Base-by-base conservation (phyloP, 2,329 filamentous ascomycete species). In the Huntiella omanensis region DNA sequence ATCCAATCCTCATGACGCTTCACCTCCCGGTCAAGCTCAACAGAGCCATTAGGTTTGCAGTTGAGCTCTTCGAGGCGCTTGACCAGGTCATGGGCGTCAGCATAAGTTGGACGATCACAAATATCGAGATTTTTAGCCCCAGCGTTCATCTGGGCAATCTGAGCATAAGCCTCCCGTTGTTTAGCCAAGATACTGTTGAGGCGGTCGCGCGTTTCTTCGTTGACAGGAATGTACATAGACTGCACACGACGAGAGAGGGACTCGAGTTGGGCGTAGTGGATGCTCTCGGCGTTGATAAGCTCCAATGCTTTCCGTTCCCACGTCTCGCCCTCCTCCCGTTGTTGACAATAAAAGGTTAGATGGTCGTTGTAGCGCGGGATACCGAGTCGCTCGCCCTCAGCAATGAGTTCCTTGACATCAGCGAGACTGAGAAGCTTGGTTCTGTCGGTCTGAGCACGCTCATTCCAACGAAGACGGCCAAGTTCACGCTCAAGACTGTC, bases 1-100 rank as follows among this genome's bases (percentile, higher is more conserved):
- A 98, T 98, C 91, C 91, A 98, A 60, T 98, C 91, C 59, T 98
- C 91, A 54, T 96, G 91, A 5, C 84, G 77, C 58, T 91, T 93
- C 53, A 91, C 82, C 59, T 96, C 86, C 52, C 85, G 87, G 58
- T 98, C 91, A 4, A 98, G 72, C 55, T 98, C 91, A 33, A 92
- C 72, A 0, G 88, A 93, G 2, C 91, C 91, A 36, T 74, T 75
- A 0, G 91, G 91, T 57, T 95, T 95, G 52, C 85, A 93, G 55
- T 94, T 93, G 7, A 96, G 70, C 45, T 91, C 84, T 49, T 85
- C 82, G 10, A 98, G 65, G 50, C 80, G 80, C 56, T 87, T 84
- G 67, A 91, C 84, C 7, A 95, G 78, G 39, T 92, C 84, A 3
- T 82, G 75, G n/a, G 95, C 85, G 55, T 96, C 88, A 33, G 75